Base-by-base conservation (phyloP, 2,329 filamentous ascomycete species). In the Fusarium kyushuense region DNA sequence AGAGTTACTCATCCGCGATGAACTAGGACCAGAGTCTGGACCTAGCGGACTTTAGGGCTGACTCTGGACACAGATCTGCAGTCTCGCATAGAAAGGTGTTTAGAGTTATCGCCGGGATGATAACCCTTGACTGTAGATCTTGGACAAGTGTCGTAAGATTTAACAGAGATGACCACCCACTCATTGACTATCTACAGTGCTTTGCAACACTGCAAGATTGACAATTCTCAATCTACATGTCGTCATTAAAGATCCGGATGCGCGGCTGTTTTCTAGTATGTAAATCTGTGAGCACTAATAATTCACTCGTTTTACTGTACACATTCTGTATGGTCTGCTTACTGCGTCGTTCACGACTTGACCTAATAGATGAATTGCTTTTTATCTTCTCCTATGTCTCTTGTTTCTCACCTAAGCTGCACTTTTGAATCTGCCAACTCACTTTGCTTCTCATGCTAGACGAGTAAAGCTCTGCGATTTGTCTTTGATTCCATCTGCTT, bases 31-130 rank as follows among this genome's bases (percentile, higher is more conserved):
- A 33, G 14, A 57, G 53, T 56, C 70, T 65, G 53, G 71, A 46
- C 58, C 60, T 64, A 60, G 53, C 58, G 58, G 63, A 63, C 56
- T 72, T 72, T 73, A 73, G 69, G 68, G 72, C 69, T 71, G 72
- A 65, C 54, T 23, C 17, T 40, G 32, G 23, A 46, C 45, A 49
- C 30, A 36, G 35, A 51, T 51, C 42, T 58, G 55, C 29, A 41
- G 42, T 45, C 12, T 30, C 17, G 17, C 27, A 45, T 19, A 12
- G 25, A 12, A 21, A 63, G 43, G 46, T 42, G 60, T 54, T 68
- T 74, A 74, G 70, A 69, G 54, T 73, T 72, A 67, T 70, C 67
- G 38, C 67, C 64, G 70, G 57, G 41, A 32, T 30, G n/a, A 38
- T 38, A 13, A 19, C n/a, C 35, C 35, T 38, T 38, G 35, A 12